A percentile compares a stretch with the other conserved stretches of the same genome.
These are phyloP conservation scores for Cyclospora cayetanensis DNA, from an alignment of 169 alveolate species.

Conservation along the genomic window DNA sequence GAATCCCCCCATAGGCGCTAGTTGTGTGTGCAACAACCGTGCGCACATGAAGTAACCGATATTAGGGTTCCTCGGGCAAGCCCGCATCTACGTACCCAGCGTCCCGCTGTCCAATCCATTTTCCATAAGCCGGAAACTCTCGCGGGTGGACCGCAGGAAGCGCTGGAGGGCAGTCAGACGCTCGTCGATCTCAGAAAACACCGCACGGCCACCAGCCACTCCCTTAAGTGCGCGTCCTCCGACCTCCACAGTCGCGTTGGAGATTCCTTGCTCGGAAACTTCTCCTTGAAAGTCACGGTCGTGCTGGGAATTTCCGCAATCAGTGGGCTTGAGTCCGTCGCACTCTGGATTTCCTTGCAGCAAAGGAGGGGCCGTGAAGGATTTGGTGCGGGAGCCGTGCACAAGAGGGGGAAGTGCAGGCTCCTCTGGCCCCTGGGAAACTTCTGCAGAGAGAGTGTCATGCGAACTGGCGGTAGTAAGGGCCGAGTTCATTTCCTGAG, in stretches of 20 bases:
- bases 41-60: no score
- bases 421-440: constrained; percentile 1
- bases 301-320: no score
- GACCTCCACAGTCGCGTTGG: no score
- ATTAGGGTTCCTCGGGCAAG: no score
- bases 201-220: constrained; percentile 10
- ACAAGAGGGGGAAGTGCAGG: neutral
- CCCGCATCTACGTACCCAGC: neutral
- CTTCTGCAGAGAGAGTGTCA: neutral
- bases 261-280: no score
- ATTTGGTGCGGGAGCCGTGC: no score
- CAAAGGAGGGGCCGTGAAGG: no score
- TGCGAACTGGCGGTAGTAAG: neutral
- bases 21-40: no score
- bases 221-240: neutral
- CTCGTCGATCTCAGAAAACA: constrained; percentile 15
- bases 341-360: no score
- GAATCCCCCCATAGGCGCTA: no score
- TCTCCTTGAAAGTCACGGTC: neutral
- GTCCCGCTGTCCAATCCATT: neutral
- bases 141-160: constrained; percentile 26
- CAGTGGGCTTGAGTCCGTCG: no score
- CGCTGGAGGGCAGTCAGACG: constrained; percentile 24
- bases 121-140: constrained; percentile 16
- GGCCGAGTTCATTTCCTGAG: neutral